Evolutionary conservation across 768 basidiomycete genomes (phyloP), one percentile per base, ranked within the genome.

Genomic region (Suillus brevipes): DNA sequence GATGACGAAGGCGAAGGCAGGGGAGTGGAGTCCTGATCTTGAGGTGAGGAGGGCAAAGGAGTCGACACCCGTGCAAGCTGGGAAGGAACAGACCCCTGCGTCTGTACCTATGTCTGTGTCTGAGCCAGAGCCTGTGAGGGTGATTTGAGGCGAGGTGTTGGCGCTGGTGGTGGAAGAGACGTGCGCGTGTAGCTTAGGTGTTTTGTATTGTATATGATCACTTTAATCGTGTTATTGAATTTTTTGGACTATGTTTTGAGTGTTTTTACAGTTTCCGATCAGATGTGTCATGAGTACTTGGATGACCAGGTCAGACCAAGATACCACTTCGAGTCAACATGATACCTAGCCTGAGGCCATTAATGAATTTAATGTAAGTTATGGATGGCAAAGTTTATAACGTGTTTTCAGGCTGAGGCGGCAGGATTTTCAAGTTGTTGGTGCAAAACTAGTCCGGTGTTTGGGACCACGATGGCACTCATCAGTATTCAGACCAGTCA

Each of bases 1-100:
- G 78, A 49, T 74, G 38, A 71, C 73, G 42, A 70, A 71, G 38
- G 60, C 34, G 9, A 16, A 37, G 55, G 45, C 31, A 36, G 62
- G 61, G 34, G 62, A 34, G 31, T 60, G 60, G 52, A 20, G 10
- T 31, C 28, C 52, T 31, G 52, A 31, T 31, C 5, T 25, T 53
- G 5, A 3, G 31, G 23, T 18, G 8, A n/a, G 23, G 2, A n/a
- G 23, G 2, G 56, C 14, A 18, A 58, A 18, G 57, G 57, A 58
- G 38, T 37, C 14, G 9, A 53, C 28, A 28, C 52, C 52, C 4
- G 28, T 53, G 18, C 52, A 53, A 8, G 31, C 18, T 53, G 28
- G 4, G 52, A 53, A 31, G 16, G 52, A 53, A 53, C 52, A 53
- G 36, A 57, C 36, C 6, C n/a, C 56, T 37, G 56, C 16, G 55